Percentiles rank a stretch among this genome's conserved stretches.
phyloP scores from a whole-genome alignment of 2,329 filamentous ascomycete genomes.

The Ophidiomyces ophidiicola region DNA sequence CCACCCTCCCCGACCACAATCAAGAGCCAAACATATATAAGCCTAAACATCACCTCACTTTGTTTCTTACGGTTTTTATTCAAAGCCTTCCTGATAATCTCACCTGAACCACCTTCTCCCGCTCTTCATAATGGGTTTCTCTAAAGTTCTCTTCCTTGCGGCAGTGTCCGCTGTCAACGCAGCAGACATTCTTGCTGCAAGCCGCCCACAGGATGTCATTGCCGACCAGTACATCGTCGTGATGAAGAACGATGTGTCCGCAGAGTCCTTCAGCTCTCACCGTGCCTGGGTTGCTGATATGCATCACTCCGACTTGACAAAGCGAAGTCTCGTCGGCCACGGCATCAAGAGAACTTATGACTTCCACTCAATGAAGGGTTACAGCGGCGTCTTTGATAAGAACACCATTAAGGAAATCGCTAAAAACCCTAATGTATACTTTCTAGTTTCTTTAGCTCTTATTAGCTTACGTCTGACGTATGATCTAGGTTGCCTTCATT shows the following conservation, averaged over 20 bases:
- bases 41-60: not conserved
- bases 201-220: slow-evolving; percentile 6
- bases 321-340: not conserved
- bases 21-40: not conserved
- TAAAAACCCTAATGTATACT: slow-evolving; percentile 6
- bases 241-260: slow-evolving; percentile 11
- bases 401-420: slow-evolving; percentile 8
- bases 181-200: slow-evolving; percentile 5
- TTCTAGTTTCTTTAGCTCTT: not conserved
- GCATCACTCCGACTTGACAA: slow-evolving; percentile 4
- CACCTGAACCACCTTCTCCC: not conserved
- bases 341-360: slow-evolving; percentile 9
- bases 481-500: slow-evolving; percentile 14
- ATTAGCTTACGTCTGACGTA: not conserved
- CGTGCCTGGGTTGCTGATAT: slow-evolving; percentile 9
- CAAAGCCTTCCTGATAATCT: not conserved
- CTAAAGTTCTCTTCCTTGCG: slow-evolving; percentile 7
- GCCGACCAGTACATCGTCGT: slow-evolving; percentile 12
- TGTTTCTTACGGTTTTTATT: not conserved
- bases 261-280: slow-evolving; percentile 4
- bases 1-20: not conserved
- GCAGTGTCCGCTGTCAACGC: slow-evolving; percentile 3
- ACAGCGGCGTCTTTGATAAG: slow-evolving; percentile 10
- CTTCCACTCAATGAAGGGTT: slow-evolving; percentile 8
- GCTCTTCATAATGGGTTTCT: slow-evolving; percentile 6